These are phyloP conservation scores for Globisporangium sylvaticum DNA, from an alignment of 352 stramenopile species.

Conservation along the genomic window DNA sequence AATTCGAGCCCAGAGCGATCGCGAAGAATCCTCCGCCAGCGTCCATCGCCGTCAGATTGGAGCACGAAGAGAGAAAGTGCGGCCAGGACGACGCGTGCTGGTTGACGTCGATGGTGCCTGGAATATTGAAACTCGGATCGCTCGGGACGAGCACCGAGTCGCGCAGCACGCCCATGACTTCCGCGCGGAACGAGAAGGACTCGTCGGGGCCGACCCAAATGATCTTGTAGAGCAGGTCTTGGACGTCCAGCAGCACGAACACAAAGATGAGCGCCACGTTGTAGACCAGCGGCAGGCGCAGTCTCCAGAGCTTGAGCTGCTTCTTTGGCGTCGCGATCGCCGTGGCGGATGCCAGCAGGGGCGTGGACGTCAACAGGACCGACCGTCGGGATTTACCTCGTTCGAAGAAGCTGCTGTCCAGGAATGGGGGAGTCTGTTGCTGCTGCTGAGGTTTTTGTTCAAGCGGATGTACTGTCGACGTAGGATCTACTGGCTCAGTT, in stretches of 20 bases:
- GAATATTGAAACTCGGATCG: not conserved
- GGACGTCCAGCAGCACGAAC: constrained; percentile 18
- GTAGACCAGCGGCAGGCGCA: constrained; percentile 7
- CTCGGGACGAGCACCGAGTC: constrained; percentile 7
- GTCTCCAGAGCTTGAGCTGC: constrained; percentile 8
- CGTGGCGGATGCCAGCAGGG: constrained; percentile 8
- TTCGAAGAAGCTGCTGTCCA: not conserved
- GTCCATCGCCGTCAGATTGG: constrained; percentile 17
- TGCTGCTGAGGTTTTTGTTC: not conserved
- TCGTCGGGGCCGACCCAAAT: constrained; percentile 25
- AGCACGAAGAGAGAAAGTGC: constrained; percentile 20
- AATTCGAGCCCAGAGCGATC: constrained; percentile 18
- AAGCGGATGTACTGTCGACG: not conserved
- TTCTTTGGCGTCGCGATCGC: constrained; percentile 14
- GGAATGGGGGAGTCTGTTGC: not conserved
- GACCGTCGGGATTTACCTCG: not conserved
- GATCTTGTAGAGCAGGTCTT: constrained; percentile 28
- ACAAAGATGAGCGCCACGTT: constrained; percentile 7
- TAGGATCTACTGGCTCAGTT: not conserved
- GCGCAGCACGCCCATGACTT: constrained; percentile 13
- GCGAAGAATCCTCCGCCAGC: constrained; percentile 20
- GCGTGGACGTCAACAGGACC: not conserved
- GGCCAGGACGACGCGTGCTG: constrained; percentile 16
- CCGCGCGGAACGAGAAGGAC: constrained; percentile 18
- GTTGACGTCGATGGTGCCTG: not conserved